Percentiles rank a stretch among this genome's conserved stretches.
These are phyloP conservation scores for Rubia peregrina DNA, from an alignment of 305 asterid species.

Conservation along the genomic window DNA sequence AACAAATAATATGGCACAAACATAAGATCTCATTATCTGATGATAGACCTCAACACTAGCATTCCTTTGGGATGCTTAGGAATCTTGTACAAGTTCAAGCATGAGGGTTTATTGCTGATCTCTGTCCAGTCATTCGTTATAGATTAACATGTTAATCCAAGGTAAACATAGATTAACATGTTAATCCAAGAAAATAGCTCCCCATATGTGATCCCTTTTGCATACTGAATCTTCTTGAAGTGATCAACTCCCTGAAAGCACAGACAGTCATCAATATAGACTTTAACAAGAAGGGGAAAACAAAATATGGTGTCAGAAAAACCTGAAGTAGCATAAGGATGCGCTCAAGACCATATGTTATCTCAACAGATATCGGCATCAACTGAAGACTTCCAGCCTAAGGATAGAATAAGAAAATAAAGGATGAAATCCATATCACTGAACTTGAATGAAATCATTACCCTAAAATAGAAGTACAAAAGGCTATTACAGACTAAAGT, in stretches of 20 bases:
- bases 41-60: neutral
- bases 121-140: neutral
- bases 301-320: slow-evolving; percentile 16
- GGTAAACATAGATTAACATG: too few relatives aligned
- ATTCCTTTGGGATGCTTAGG: neutral
- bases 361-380: slow-evolving; percentile 89
- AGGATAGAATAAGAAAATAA: slow-evolving; percentile 14
- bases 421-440: slow-evolving; percentile 7
- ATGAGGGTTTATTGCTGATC: neutral
- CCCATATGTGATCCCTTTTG: slow-evolving; percentile 92
- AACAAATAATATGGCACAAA: slow-evolving; percentile 22
- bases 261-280: slow-evolving; percentile 17
- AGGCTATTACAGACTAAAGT: neutral
- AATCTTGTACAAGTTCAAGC: neutral
- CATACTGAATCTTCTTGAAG: slow-evolving; percentile 92
- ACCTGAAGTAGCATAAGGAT: slow-evolving; percentile 99
- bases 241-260: slow-evolving; percentile 88
- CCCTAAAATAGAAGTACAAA: neutral
- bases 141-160: neutral
- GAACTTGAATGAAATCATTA: neutral
- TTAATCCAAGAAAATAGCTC: slow-evolving; percentile 92
- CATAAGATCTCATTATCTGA: slow-evolving; percentile 12
- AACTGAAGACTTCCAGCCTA: slow-evolving; percentile 94
- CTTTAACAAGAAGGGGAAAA: slow-evolving; percentile 19
- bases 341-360: slow-evolving; percentile 95